phyloP scores from a whole-genome alignment of 228 moss, liverwort and hornwort species.

The Sphagnum magellanicum region DNA sequence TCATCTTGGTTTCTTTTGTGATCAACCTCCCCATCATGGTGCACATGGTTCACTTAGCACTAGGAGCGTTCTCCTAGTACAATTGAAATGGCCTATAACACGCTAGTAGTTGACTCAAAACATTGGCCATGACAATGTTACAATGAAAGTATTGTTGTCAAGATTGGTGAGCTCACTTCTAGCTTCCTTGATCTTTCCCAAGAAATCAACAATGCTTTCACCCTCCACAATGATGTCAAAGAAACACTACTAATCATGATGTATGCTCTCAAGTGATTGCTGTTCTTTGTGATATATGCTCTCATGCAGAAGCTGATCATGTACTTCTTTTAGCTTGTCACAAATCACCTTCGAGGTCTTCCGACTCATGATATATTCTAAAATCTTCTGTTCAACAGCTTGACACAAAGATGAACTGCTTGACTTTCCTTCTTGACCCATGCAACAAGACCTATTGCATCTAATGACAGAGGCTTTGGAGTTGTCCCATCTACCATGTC shows the following conservation, averaged over 20 bases:
- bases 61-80: background rate
- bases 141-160: background rate
- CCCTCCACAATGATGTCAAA: background rate
- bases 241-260: background rate
- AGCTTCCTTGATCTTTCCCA: background rate
- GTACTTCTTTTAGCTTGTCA: background rate
- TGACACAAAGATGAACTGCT: conserved; percentile 6
- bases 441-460: background rate
- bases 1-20: too few species aligned
- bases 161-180: background rate
- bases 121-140: background rate
- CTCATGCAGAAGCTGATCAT: background rate
- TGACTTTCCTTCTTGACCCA: conserved; percentile 5
- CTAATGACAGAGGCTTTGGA: background rate
- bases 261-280: too few species aligned
- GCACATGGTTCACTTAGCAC: background rate
- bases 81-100: background rate
- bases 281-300: conserved; percentile 1
- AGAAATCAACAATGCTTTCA: background rate
- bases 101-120: background rate
- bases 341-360: conserved; percentile 6
- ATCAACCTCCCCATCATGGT: too few species aligned
- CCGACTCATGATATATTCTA: conserved; percentile 1
- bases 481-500: conserved; percentile 1
- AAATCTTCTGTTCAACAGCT: conserved; percentile 4